Evolutionary conservation across 306 rosid species (phyloP), one percentile per base, ranked within the genome.

Genomic region (Medicago lupulina): DNA sequence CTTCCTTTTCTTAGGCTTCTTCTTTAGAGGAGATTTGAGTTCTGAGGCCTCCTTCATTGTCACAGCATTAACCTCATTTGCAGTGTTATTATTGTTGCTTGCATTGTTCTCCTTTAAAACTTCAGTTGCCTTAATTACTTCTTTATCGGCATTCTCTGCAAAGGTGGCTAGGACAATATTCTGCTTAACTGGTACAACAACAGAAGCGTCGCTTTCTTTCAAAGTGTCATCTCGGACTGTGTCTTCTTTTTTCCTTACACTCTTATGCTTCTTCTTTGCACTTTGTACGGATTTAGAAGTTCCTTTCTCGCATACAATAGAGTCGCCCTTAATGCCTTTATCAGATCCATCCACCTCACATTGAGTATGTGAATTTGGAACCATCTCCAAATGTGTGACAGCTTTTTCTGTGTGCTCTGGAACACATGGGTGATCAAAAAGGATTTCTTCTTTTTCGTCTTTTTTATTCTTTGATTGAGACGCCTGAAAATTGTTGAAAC

Each of bases 41-140:
- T 75, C 81, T 23, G 83, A 78, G 78, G 83, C 86, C 64, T 79
- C 87, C 59, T 70, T 78, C 41, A 53, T 41, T 17, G 85, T 75
- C 34, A 71, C 77, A 46, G 67, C 60, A 66, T 50, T 74, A 44
- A 80, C 36, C 25, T 57, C 83, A 63, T 59, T 71, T 47, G 65
- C 75, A 49, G 54, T 62, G 44, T 55, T 78, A 34, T 67, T 76
- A 40, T 63, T 38, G 17, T 47, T 76, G 74, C 59, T 10, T 44
- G 70, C 55, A 36, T 54, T 41, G 18, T 46, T 76, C 73, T 85
- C 80, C 75, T 70, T 83, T 71, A 66, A 39, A 83, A 51, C 76
- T 70, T 83, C 87, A 75, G 69, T 71, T 80, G 49, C 79, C 73
- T 83, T 75, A 44, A 41, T 68, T 38, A 71, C 64, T 79, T 80